Percentiles rank a stretch among this genome's conserved stretches.
phyloP scores from a whole-genome alignment of 345 rosid genomes.

The Acer campestre region DNA sequence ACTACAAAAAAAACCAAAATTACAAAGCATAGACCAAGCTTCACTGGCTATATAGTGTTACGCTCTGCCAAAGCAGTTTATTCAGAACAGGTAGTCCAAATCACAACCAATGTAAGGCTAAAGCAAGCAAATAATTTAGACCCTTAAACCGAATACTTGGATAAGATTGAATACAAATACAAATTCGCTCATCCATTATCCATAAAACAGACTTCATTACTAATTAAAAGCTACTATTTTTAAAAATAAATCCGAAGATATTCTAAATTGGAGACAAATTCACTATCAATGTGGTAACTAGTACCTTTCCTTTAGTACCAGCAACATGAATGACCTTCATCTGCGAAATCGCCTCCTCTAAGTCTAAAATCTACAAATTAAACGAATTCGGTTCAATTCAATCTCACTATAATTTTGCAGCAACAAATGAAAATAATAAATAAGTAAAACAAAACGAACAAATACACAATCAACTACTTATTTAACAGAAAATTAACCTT shows the following conservation, averaged over 20 bases:
- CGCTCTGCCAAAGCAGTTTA: not conserved
- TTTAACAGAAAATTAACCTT: constrained; percentile 40
- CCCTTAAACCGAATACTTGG: not conserved
- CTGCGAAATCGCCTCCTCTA: constrained; percentile 69
- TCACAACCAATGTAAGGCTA: not conserved
- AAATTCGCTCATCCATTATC: too few species aligned
- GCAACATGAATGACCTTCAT: constrained; percentile 94
- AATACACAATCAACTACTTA: not conserved
- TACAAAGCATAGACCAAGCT: not conserved
- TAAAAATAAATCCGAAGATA: not conserved
- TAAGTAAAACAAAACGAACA: not conserved
- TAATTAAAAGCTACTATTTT: not conserved
- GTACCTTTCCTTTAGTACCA: constrained; percentile 97
- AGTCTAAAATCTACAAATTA: constrained; percentile 60
- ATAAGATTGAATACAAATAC: not conserved
- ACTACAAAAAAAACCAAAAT: not conserved
- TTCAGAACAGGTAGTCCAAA: not conserved
- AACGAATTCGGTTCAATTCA: not conserved
- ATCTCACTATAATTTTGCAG: constrained; percentile 1
- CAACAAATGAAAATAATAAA: not conserved
- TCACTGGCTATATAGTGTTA: not conserved
- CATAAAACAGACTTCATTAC: not conserved
- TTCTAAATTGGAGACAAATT: not conserved
- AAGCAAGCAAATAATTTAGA: not conserved
- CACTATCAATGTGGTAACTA: constrained; percentile 41